Evolutionary conservation across 2,329 filamentous ascomycete genomes (phyloP), one percentile per base, ranked within the genome.

Genomic region (Xylariaceae sp.): DNA sequence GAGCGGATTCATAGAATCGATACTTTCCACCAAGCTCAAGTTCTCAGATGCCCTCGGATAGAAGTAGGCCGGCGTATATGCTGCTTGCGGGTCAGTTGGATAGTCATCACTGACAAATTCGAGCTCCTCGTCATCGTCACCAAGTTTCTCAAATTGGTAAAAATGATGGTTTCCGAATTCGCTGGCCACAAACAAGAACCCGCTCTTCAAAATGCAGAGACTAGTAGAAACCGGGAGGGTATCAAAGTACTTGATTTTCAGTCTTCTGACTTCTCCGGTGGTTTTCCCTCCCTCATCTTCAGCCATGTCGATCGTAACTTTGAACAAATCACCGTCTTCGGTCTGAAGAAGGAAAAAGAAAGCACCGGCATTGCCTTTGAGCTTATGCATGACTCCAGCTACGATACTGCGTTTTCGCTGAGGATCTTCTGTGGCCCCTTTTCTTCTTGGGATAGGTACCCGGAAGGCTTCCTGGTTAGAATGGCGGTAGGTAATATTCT

Each of bases 231-330:
- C 76, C 0, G 94, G 92, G 3, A 96, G 86, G 0, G 93, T 98
- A 60, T 98, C 93, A 58, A 97, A 98, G 67, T 97, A 98, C 65
- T 96, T 96, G 68, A 99, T 88, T 65, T 89, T 93, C 47, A 98
- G 72, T 47, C 83, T 78, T 58, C 80, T 80, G 2, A 97, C 91
- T 61, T 93, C 88, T 22, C 86, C 86, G 1, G 87, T 92, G 1
- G 84, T 74, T 48, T 88, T 83, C 11, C 86, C 88, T 37, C 86
- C 80, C 1, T 85, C 80, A 57, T 95, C 88, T 56, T 91, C 85
- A 8, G 83, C 77, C 83, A 96, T 92, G 53, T 96, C 90, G 49
- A 98, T 83, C 1, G 86, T 96, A 40, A 97, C 79, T 65, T 97
- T 97, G 77, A 98, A 97, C 6, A 98, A 74, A 65, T 98, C 94